Percentiles rank a stretch among this genome's conserved stretches.
phyloP scores from a whole-genome alignment of 495 filamentous ascomycete genomes.

The Lindgomyces ingoldianus region DNA sequence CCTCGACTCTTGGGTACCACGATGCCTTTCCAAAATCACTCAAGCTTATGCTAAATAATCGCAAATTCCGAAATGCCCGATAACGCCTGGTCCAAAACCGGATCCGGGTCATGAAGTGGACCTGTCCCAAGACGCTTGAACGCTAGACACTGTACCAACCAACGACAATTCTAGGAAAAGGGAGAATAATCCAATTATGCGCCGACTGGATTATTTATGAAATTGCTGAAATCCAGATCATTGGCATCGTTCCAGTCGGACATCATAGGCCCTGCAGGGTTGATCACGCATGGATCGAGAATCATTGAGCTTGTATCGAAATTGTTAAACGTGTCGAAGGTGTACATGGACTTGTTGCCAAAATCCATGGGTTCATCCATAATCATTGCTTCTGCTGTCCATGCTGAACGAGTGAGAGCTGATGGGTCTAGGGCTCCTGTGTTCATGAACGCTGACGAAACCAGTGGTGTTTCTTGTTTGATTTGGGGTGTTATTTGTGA shows the following conservation, averaged over 20 bases:
- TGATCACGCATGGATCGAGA: slow-evolving; percentile 26
- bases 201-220: slow-evolving; percentile 35
- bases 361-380: slow-evolving; percentile 37
- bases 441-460: slow-evolving; percentile 30
- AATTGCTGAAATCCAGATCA: slow-evolving; percentile 38
- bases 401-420: slow-evolving; percentile 14
- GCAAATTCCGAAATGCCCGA: slow-evolving; percentile 6
- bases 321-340: slow-evolving; percentile 28
- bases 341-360: slow-evolving; percentile 23
- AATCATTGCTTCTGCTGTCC: slow-evolving; percentile 30
- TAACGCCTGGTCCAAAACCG: slow-evolving; percentile 15
- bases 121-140: slow-evolving; percentile 32
- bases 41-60: background rate
- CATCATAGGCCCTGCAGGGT: slow-evolving; percentile 23
- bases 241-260: slow-evolving; percentile 33
- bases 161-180: slow-evolving; percentile 2
- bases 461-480: slow-evolving; percentile 25
- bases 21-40: background rate
- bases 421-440: slow-evolving; percentile 30
- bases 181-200: slow-evolving; percentile 16
- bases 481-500: slow-evolving; percentile 26
- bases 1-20: background rate
- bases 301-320: slow-evolving; percentile 32
- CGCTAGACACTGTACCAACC: slow-evolving; percentile 25
- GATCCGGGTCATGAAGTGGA: slow-evolving; percentile 7